These are phyloP conservation scores for Galeopsis tetrahit DNA, from an alignment of 257 asterid genomes.

Conservation along the genomic window DNA sequence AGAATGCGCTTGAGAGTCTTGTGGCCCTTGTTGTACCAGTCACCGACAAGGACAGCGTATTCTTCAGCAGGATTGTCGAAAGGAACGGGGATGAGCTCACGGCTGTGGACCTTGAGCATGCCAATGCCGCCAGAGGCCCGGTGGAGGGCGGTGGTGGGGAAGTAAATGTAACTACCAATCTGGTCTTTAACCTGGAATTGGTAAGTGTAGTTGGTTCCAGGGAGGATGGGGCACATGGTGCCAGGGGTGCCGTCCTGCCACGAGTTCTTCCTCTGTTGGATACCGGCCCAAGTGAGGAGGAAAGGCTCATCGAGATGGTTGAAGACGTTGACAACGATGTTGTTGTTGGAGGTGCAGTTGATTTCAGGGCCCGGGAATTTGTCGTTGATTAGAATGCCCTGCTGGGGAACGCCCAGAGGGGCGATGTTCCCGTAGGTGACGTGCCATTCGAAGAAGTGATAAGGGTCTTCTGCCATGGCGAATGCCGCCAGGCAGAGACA, in stretches of 20 bases:
- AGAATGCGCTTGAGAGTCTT: conserved; percentile 46
- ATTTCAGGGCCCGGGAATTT: conserved; percentile 57
- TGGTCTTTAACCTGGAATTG: conserved; percentile 64
- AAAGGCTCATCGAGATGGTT: conserved; percentile 62
- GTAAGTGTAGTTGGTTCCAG: conserved; percentile 58
- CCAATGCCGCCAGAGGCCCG: conserved; percentile 56
- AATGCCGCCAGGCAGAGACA: conserved; percentile 40
- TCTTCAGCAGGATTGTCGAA: conserved; percentile 49
- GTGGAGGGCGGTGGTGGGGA: conserved; percentile 58
- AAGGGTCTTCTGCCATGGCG: conserved; percentile 55
- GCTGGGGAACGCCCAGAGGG: conserved; percentile 58
- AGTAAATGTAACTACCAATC: conserved; percentile 55
- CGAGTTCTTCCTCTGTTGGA: conserved; percentile 60
- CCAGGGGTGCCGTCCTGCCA: conserved; percentile 66
- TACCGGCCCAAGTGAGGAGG: conserved; percentile 56
- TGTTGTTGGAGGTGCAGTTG: conserved; percentile 68
- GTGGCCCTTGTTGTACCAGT: conserved; percentile 72
- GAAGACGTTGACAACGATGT: conserved; percentile 56
- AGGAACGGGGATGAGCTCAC: conserved; percentile 59
- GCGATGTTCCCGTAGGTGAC: conserved; percentile 55
- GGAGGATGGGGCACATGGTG: conserved; percentile 66
- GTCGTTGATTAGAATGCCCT: conserved; percentile 60
- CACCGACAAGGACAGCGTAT: conserved; percentile 42
- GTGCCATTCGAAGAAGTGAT: conserved; percentile 47
- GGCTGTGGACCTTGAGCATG: conserved; percentile 56